Evolutionary conservation across 1,284 basidiomycete species (phyloP).

Genomic region (Trametes polyzona): DNA sequence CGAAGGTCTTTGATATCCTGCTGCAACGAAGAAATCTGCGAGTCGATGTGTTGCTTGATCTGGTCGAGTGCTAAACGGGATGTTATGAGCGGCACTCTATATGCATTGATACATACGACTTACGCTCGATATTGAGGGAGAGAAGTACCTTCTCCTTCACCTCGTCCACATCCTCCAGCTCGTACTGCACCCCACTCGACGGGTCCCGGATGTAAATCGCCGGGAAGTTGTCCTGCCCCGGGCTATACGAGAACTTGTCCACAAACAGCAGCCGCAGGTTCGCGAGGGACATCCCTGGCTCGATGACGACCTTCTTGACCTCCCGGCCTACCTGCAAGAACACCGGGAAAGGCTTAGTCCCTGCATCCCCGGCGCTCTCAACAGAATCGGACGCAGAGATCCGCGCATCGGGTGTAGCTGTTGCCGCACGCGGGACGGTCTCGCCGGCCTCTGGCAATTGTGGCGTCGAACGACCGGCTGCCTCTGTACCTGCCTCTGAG

Average conservation of each 20-base stretch:
- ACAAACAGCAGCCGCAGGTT: constrained; percentile 88
- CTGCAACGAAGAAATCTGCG: constrained; percentile 84
- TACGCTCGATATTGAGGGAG: constrained; percentile 96
- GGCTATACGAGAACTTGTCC: constrained; percentile 94
- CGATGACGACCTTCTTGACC: constrained; percentile 86
- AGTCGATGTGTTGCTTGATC: constrained; percentile 97
- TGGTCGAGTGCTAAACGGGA: constrained; percentile 87
- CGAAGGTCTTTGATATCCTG: constrained; percentile 94
- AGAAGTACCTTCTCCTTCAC: constrained; percentile 87
- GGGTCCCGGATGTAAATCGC: constrained; percentile 95
- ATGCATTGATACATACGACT: too few relatives aligned
- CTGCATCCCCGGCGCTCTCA: constrained; percentile 13
- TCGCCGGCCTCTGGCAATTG: not conserved
- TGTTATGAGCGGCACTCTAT: too few relatives aligned
- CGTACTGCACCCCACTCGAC: constrained; percentile 90
- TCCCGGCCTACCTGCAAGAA: constrained; percentile 93
- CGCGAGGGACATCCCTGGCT: constrained; percentile 71
- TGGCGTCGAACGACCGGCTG: constrained; percentile 6
- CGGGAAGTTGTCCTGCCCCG: constrained; percentile 92
- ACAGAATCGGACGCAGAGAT: constrained; percentile 16
- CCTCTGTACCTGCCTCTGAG: constrained; percentile 1
- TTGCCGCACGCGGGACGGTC: not conserved
- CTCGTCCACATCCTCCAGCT: constrained; percentile 95
- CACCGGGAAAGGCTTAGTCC: constrained; percentile 58
- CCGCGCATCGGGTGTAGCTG: not conserved